Evolutionary conservation across 345 rosid species (phyloP).

Genomic region (Citrus inodora): DNA sequence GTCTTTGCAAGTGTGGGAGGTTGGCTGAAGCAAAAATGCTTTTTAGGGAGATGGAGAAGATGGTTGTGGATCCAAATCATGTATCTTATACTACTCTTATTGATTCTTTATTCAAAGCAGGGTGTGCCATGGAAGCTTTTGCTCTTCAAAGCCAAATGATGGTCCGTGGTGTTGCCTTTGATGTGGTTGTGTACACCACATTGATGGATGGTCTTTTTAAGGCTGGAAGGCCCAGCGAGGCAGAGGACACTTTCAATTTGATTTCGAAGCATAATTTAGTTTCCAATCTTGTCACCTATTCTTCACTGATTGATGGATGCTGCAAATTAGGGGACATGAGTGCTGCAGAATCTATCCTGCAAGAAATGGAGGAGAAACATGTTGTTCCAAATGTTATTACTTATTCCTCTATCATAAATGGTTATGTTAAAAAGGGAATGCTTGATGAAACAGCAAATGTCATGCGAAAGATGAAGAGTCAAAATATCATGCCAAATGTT

Average conservation of each 20-base stretch:
- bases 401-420: slow-evolving; percentile 66
- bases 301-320: slow-evolving; percentile 66
- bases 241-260: slow-evolving; percentile 42
- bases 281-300: slow-evolving; percentile 57
- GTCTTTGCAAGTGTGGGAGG: slow-evolving; percentile 67
- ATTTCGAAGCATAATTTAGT: slow-evolving; percentile 45
- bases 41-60: slow-evolving; percentile 61
- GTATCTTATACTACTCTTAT: slow-evolving; percentile 61
- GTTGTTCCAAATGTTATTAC: slow-evolving; percentile 54
- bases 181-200: slow-evolving; percentile 69
- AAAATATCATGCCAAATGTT: slow-evolving; percentile 49
- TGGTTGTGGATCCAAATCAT: slow-evolving; percentile 67
- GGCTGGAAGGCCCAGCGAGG: slow-evolving; percentile 57
- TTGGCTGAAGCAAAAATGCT: slow-evolving; percentile 55
- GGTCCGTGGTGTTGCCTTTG: slow-evolving; percentile 67
- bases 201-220: slow-evolving; percentile 80
- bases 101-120: slow-evolving; percentile 65
- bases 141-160: slow-evolving; percentile 72
- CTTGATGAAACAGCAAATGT: slow-evolving; percentile 52
- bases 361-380: slow-evolving; percentile 57
- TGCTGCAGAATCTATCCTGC: slow-evolving; percentile 42
- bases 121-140: slow-evolving; percentile 50
- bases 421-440: slow-evolving; percentile 73
- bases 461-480: slow-evolving; percentile 53
- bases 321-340: slow-evolving; percentile 73